Percentiles rank a stretch among this genome's conserved stretches.
phyloP scores from a whole-genome alignment of 2,329 filamentous ascomycete species.

The Grosmannia huntii region DNA sequence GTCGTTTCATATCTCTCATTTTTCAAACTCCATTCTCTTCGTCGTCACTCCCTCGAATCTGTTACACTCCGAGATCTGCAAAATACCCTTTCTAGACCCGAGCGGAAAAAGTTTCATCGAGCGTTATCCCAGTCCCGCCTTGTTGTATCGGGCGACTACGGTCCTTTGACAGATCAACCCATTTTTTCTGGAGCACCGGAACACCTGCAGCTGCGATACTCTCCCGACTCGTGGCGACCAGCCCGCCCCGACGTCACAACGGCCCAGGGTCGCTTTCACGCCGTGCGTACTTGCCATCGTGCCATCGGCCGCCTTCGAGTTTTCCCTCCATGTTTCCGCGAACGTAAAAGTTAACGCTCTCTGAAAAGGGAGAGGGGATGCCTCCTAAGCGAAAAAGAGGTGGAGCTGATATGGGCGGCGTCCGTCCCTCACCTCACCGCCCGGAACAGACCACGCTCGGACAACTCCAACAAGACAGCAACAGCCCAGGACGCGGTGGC shows the following conservation, averaged over 20 bases:
- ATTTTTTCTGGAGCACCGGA: not conserved
- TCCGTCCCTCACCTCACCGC: conserved; percentile 49
- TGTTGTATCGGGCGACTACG: not conserved
- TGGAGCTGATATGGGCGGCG: conserved; percentile 31
- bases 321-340: conserved; percentile 1
- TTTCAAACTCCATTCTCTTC: not conserved
- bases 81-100: not conserved
- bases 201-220: not conserved
- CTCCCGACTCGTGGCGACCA: not conserved
- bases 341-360: conserved; percentile 1
- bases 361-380: conserved; percentile 24
- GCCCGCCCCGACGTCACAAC: not conserved
- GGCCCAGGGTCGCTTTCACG: not conserved
- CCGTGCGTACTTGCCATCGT: conserved; percentile 5
- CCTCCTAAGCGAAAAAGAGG: conserved; percentile 48
- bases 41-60: not conserved
- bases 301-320: not conserved
- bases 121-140: not conserved
- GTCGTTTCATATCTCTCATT: not conserved
- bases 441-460: conserved; percentile 42
- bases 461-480: conserved; percentile 32
- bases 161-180: not conserved
- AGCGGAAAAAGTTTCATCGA: not conserved
- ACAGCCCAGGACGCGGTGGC: conserved; percentile 23
- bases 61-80: not conserved